phyloP scores from a whole-genome alignment of 73 alveolate genomes.

The Paraurostyla sp. region DNA sequence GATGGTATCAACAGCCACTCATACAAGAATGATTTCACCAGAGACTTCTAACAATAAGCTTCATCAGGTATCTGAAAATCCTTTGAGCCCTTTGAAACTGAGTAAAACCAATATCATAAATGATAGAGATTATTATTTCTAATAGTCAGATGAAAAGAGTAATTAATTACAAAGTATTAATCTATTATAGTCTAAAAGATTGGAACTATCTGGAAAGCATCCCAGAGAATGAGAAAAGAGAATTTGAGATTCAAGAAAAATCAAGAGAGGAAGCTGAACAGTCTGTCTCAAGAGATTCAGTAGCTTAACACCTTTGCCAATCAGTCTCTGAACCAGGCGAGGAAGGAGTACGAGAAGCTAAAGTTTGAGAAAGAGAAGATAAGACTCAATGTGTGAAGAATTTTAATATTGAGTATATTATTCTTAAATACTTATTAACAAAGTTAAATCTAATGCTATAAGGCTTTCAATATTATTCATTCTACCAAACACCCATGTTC shows the following conservation, averaged over 20 bases:
- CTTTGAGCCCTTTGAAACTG: too few relatives aligned
- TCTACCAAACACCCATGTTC: too few relatives aligned
- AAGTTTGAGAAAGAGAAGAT: slow-evolving; percentile 46
- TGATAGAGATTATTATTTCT: not conserved
- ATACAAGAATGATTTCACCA: slow-evolving; percentile 20
- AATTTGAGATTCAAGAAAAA: not conserved
- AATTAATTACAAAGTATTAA: not conserved
- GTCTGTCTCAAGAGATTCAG: not conserved
- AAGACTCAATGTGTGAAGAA: slow-evolving; percentile 25
- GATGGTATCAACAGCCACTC: not conserved
- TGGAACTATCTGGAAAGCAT: slow-evolving; percentile 37
- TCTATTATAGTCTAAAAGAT: not conserved
- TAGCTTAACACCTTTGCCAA: slow-evolving; percentile 43
- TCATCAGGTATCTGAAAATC: too few relatives aligned
- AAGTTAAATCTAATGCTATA: too few relatives aligned
- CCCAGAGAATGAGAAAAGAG: slow-evolving; percentile 4
- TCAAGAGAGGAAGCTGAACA: slow-evolving; percentile 5
- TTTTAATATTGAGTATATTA: not conserved
- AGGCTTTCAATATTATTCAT: not conserved
- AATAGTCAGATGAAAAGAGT: slow-evolving; percentile 2
- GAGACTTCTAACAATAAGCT: not conserved
- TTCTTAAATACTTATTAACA: not conserved
- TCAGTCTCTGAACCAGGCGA: not conserved
- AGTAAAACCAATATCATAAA: not conserved
- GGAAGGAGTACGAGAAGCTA: slow-evolving; percentile 17